Conservation (phyloP, 2,329 filamentous ascomycete species). For the Colletotrichum trifolii region DNA sequence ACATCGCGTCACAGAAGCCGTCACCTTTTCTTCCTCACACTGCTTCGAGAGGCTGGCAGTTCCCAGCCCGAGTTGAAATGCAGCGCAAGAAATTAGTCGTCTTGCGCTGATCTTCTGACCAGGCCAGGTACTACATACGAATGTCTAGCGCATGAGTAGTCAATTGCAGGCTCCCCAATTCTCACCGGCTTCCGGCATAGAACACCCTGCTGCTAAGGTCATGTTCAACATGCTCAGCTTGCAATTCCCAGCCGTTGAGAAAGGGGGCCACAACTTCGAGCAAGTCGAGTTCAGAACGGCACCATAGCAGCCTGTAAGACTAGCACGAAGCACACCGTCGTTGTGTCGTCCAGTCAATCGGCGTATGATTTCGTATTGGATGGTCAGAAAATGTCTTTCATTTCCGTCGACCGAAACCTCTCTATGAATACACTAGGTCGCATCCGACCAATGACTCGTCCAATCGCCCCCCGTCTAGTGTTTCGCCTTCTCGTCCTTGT, state of each 20-base stretch:
- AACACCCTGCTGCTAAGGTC: neutral
- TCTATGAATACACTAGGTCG: constrained; percentile 37
- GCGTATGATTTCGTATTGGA: neutral
- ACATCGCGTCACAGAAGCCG: neutral
- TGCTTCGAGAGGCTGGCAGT: neutral
- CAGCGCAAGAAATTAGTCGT: neutral
- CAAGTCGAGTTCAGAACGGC: constrained; percentile 1
- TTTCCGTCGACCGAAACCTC: constrained; percentile 30
- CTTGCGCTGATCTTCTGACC: neutral
- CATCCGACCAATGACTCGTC: constrained; percentile 31
- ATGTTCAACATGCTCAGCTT: neutral
- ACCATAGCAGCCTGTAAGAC: neutral
- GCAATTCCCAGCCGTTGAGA: neutral
- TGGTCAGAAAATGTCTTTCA: constrained; percentile 36
- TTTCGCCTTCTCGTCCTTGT: constrained; percentile 55
- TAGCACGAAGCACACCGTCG: too few species aligned
- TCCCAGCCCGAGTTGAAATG: neutral
- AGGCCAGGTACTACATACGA: neutral
- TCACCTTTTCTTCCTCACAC: neutral
- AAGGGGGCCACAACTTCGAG: neutral
- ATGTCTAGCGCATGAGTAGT: too few species aligned
- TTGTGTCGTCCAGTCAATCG: neutral
- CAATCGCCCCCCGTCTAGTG: constrained; percentile 46
- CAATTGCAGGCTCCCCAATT: neutral
- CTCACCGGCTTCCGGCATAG: neutral